Conservation (phyloP, 1,139 yeast genomes). For the Magnusiomyces suaveolens region DNA sequence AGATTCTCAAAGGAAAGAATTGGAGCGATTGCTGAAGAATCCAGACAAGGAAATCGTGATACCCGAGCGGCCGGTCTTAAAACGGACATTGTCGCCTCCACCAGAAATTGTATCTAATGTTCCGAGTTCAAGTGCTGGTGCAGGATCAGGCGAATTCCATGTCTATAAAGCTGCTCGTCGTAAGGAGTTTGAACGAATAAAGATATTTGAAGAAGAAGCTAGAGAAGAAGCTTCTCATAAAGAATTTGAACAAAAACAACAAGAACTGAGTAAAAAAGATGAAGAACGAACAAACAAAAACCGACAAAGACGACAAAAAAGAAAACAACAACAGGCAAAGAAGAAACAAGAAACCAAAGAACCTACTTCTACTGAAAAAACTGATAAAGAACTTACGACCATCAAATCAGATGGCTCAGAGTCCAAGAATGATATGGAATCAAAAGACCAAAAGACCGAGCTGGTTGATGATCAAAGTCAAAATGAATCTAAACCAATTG, state of each 20-base stretch:
- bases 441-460: neutral
- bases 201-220: conserved; percentile 24
- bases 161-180: conserved; percentile 31
- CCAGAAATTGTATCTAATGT: conserved; percentile 22
- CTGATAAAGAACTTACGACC: too few relatives aligned
- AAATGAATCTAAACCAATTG: neutral
- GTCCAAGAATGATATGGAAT: neutral
- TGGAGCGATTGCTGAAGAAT: conserved; percentile 19
- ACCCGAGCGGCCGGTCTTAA: conserved; percentile 7
- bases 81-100: conserved; percentile 17
- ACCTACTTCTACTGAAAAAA: neutral
- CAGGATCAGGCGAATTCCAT: conserved; percentile 35
- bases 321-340: neutral
- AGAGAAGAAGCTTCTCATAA: conserved; percentile 17
- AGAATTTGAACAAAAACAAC: conserved; percentile 24
- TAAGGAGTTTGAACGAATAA: conserved; percentile 26
- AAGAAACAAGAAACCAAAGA: neutral
- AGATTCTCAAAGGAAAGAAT: conserved; percentile 22
- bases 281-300: conserved; percentile 27
- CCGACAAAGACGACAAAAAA: conserved; percentile 20
- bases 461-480: neutral
- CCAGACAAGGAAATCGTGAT: conserved; percentile 19
- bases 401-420: neutral
- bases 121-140: conserved; percentile 32
- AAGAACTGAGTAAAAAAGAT: conserved; percentile 20